phyloP scores from a whole-genome alignment of 2,329 filamentous ascomycete species.

The Triangularia verruculosa region DNA sequence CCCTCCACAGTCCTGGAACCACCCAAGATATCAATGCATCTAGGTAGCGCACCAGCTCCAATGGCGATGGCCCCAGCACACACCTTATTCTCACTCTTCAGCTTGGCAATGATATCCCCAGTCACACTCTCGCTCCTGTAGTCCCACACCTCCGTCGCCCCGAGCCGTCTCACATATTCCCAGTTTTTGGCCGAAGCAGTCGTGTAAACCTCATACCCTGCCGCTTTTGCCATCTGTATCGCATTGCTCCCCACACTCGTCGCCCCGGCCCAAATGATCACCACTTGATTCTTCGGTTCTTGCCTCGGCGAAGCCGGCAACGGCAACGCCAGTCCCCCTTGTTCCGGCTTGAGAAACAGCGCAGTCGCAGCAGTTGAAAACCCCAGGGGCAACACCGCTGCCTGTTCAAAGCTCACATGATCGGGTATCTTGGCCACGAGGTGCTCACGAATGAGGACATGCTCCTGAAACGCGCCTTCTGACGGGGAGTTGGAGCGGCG shows the following conservation, averaged over 20 bases:
- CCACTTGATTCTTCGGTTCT: conserved; percentile 18
- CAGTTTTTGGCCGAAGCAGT: conserved; percentile 14
- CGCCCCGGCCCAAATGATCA: conserved; percentile 38
- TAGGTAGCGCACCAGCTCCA: conserved; percentile 10
- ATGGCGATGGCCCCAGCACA: conserved; percentile 26
- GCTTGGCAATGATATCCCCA: conserved; percentile 1
- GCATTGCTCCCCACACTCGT: conserved; percentile 34
- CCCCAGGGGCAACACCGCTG: neutral
- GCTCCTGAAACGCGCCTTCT: conserved; percentile 21
- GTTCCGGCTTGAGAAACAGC: neutral
- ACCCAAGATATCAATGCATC: conserved; percentile 26
- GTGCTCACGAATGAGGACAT: neutral
- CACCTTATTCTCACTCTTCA: neutral
- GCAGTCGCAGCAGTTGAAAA: neutral
- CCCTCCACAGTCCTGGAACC: conserved; percentile 12
- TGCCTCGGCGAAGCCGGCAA: conserved; percentile 2
- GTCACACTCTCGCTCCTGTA: conserved; percentile 14
- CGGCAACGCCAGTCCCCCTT: conserved; percentile 1
- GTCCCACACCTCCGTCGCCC: conserved; percentile 17
- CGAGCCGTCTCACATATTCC: conserved; percentile 6
- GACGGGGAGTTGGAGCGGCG: conserved; percentile 21
- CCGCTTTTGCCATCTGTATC: conserved; percentile 37
- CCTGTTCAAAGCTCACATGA: neutral
- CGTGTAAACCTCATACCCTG: conserved; percentile 17
- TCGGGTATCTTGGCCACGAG: conserved; percentile 1